phyloP scores from a whole-genome alignment of 1,284 basidiomycete genomes.

The Mycena citricolor region DNA sequence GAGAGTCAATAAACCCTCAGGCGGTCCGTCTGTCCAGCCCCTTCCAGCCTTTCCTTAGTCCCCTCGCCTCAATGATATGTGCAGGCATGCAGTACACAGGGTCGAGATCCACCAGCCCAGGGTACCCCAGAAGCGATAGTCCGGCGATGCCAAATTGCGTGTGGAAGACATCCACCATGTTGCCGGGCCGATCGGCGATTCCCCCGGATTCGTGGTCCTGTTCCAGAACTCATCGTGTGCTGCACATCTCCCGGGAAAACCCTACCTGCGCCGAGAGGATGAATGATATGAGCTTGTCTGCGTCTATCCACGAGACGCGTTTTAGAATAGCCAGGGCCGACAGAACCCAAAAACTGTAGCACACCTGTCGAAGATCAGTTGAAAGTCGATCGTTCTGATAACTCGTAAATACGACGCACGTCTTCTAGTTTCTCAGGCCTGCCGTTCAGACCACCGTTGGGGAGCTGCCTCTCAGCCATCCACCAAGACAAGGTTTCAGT shows the following conservation, averaged over 20 bases:
- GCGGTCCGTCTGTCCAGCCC: slow-evolving; percentile 43
- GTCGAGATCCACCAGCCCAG: slow-evolving; percentile 80
- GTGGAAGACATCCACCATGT: slow-evolving; percentile 96
- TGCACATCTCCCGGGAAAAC: slow-evolving; percentile 10
- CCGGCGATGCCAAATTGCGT: slow-evolving; percentile 93
- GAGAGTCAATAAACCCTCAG: background rate
- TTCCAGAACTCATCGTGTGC: slow-evolving; percentile 4
- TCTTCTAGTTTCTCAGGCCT: slow-evolving; percentile 98
- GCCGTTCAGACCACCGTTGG: slow-evolving; percentile 93
- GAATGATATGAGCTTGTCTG: slow-evolving; percentile 77
- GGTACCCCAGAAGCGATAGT: slow-evolving; percentile 87
- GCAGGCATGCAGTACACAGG: slow-evolving; percentile 98
- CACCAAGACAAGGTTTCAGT: slow-evolving; percentile 81
- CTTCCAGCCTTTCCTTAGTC: slow-evolving; percentile 70
- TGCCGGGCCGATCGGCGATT: slow-evolving; percentile 91
- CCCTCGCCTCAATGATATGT: slow-evolving; percentile 63
- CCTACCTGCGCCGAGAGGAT: slow-evolving; percentile 87
- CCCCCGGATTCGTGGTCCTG: slow-evolving; percentile 91
- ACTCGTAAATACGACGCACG: slow-evolving; percentile 45
- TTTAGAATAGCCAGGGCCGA: slow-evolving; percentile 85
- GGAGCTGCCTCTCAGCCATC: slow-evolving; percentile 90
- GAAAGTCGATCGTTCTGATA: background rate
- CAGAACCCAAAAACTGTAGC: slow-evolving; percentile 98
- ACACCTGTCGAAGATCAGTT: slow-evolving; percentile 59
- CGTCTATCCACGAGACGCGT: slow-evolving; percentile 88